Evolutionary conservation across 2,329 filamentous ascomycete species (phyloP), one percentile per base, ranked within the genome.

Genomic region (Metarhizium guizhouense): DNA sequence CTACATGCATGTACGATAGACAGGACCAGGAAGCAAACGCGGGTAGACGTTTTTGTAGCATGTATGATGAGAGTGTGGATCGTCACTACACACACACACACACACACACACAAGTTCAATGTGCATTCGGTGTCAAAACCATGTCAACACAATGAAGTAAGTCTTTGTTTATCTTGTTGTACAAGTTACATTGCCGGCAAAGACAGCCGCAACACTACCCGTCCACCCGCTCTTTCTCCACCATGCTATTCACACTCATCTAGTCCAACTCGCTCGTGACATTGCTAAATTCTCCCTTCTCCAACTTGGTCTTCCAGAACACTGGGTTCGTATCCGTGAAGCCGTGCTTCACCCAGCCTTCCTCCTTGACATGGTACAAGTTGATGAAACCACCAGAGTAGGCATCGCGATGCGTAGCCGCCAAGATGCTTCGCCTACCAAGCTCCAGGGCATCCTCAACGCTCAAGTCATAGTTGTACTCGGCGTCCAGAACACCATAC

Each of bases 301-400:
- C 88, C 68, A 99, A 76, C 85, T 99, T 99, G 52, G 92, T 96
- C 81, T 95, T 88, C 94, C 94, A 99, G 86, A 99, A 99, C 70
- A 97, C 95, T 48, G 93, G 93, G 79, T 97, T 96, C 65, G 93
- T 97, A 74, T 99, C 94, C 69, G 80, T 91, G 82, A 99, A 99
- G 60, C 94, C 94, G 70, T 97, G 93, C 83, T 95, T 96, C 68
- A 95, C 92, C 94, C 94, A 99, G 65, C 94, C 94, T 61, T 91
- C 87, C 79, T 99, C 93, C 85, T 96, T 96, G 71, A 99, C 92
- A 69, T 99, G 94, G 76, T 99, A 99, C 69, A 97, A 72, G 78
- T 99, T 99, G 81, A 99, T 96, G 77, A 84, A 97, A 63, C 94
- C 94, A 79, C 94, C 94, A 29, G 94, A 97, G 82, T 88, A 99